Percentiles rank a stretch among this genome's conserved stretches.
Conservation (phyloP, 2,329 filamentous ascomycete genomes). For the Cytospora mali region DNA sequence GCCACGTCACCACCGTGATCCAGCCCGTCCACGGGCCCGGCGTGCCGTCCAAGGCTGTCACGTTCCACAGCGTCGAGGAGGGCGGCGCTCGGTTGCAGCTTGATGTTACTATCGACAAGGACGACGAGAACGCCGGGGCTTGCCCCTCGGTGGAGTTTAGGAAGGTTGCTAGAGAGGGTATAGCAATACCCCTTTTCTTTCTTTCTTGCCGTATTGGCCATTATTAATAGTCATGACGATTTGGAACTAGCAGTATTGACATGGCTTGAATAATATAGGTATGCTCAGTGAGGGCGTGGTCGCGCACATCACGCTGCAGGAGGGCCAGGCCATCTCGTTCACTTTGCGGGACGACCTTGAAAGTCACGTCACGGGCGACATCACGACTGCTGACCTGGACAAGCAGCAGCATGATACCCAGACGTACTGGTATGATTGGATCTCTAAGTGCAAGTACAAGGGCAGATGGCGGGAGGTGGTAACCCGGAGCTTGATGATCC, state of each 20-base stretch:
- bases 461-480: conserved; percentile 75
- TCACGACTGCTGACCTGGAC: conserved; percentile 62
- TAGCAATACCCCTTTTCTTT: background rate
- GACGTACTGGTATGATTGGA: conserved; percentile 74
- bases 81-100: conserved; percentile 58
- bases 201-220: too few relatives aligned
- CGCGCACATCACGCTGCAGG: conserved; percentile 59
- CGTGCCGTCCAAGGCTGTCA: conserved; percentile 59
- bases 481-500: conserved; percentile 68
- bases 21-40: conserved; percentile 45
- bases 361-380: conserved; percentile 58
- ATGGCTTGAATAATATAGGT: background rate
- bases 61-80: conserved; percentile 57
- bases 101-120: conserved; percentile 66
- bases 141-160: conserved; percentile 59
- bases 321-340: conserved; percentile 71
- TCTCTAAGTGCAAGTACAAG: conserved; percentile 69
- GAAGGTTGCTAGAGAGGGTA: conserved; percentile 51
- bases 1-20: conserved; percentile 61
- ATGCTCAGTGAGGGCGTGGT: conserved; percentile 65
- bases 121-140: conserved; percentile 48
- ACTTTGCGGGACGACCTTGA: conserved; percentile 65
- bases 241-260: background rate
- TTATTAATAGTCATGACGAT: too few relatives aligned
- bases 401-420: conserved; percentile 70